Evolutionary conservation across 805 yeast genomes (phyloP).

Genomic region (Barnettozyma salicaria): DNA sequence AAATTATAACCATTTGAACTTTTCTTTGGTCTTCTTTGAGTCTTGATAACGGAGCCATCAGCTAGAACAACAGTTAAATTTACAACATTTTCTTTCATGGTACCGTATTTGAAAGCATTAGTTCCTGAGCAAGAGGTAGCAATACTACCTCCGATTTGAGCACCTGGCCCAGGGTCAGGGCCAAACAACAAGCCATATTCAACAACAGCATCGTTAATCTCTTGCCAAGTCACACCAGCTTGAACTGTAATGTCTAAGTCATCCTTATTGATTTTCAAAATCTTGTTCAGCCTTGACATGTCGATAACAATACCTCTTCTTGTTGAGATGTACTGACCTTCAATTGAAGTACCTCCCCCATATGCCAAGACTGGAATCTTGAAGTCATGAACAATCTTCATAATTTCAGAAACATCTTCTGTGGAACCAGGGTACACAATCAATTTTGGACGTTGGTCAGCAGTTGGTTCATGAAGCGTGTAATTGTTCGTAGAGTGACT

Average conservation of each 20-base stretch:
- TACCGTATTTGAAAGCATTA: conserved; percentile 69
- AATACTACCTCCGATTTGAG: conserved; percentile 69
- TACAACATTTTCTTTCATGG: conserved; percentile 69
- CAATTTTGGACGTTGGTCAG: conserved; percentile 41
- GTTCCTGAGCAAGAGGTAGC: conserved; percentile 80
- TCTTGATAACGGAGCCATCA: conserved; percentile 70
- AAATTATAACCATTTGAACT: conserved; percentile 73
- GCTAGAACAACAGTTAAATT: conserved; percentile 67
- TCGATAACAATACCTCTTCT: conserved; percentile 59
- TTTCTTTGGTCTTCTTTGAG: conserved; percentile 65
- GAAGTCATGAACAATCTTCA: conserved; percentile 46
- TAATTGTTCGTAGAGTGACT: conserved; percentile 44
- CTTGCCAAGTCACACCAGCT: conserved; percentile 77
- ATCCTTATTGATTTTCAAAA: conserved; percentile 47
- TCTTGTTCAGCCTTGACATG: conserved; percentile 50
- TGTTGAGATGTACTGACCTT: conserved; percentile 59
- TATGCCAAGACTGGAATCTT: conserved; percentile 55
- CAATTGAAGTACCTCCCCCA: conserved; percentile 60
- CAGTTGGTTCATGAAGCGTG: conserved; percentile 44
- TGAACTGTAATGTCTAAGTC: conserved; percentile 69
- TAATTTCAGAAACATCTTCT: conserved; percentile 47
- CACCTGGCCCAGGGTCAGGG: conserved; percentile 75
- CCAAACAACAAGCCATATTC: conserved; percentile 55
- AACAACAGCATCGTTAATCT: conserved; percentile 44
- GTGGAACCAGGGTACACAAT: conserved; percentile 50